Evolutionary conservation across 345 rosid species (phyloP).

Genomic region (Sonneratia caseolaris): DNA sequence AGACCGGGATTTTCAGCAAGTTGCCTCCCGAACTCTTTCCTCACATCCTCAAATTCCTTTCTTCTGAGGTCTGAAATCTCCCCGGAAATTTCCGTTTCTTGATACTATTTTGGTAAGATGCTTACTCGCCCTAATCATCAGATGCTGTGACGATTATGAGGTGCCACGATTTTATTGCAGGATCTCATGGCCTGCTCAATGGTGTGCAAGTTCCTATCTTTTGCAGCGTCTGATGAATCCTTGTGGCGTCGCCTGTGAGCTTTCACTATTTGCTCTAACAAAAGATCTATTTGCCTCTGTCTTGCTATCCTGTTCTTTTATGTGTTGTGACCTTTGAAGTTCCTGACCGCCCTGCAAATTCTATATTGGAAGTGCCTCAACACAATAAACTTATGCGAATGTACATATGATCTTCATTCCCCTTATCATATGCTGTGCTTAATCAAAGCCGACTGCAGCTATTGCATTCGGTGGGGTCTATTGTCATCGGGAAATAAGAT

Average conservation of each 20-base stretch:
- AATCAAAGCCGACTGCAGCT: conserved; percentile 24
- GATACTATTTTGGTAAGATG: not conserved
- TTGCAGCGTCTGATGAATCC: conserved; percentile 81
- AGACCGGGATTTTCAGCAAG: conserved; percentile 58
- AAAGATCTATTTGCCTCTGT: no score
- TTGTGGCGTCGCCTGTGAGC: conserved; percentile 94
- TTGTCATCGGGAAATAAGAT: conserved; percentile 46
- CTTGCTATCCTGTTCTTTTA: not conserved
- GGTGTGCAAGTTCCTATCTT: conserved; percentile 65
- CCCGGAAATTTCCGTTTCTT: not conserved
- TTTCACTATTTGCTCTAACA: not conserved
- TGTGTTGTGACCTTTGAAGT: not conserved
- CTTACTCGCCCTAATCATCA: not conserved
- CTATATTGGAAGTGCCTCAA: no score
- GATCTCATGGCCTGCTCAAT: conserved; percentile 81
- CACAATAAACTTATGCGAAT: not conserved
- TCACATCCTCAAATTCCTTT: conserved; percentile 80
- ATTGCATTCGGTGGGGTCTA: conserved; percentile 80
- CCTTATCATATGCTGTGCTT: not conserved
- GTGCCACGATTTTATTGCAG: conserved; percentile 20
- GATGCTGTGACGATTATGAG: no score
- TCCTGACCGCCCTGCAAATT: not conserved
- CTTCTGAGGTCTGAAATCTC: conserved; percentile 57
- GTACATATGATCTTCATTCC: not conserved
- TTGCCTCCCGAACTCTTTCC: conserved; percentile 74